phyloP scores from a whole-genome alignment of 768 basidiomycete species.

The Mycena vulgaris region DNA sequence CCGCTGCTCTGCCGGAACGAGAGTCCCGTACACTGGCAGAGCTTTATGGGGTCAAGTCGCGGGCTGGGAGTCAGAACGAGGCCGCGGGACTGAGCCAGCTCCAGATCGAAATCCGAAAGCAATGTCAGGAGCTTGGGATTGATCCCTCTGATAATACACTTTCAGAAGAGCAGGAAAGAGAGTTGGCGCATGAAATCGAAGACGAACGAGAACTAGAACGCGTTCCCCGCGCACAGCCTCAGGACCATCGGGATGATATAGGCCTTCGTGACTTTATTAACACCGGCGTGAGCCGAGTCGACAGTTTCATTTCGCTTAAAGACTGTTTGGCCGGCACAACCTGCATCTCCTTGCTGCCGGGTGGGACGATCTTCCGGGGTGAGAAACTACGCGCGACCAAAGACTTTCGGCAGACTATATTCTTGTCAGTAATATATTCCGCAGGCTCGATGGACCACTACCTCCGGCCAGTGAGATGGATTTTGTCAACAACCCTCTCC shows the following conservation, averaged over 20 bases:
- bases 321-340: conserved; percentile 24
- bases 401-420: conserved; percentile 20
- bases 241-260: not conserved
- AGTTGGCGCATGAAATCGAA: conserved; percentile 30
- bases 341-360: conserved; percentile 7
- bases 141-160: not conserved
- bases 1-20: conserved; percentile 1
- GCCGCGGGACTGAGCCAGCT: not conserved
- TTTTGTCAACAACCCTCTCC: conserved; percentile 18
- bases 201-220: conserved; percentile 29
- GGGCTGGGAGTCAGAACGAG: not conserved
- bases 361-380: conserved; percentile 13
- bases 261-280: not conserved
- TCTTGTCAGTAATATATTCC: not conserved
- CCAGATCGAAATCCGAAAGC: not conserved
- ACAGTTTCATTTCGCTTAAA: conserved; percentile 9
- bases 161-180: conserved; percentile 31
- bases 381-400: not conserved
- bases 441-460: conserved; percentile 19
- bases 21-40: conserved; percentile 25
- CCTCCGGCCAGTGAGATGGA: conserved; percentile 30
- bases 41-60: conserved; percentile 18
- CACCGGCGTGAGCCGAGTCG: not conserved
- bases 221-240: not conserved
- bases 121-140: conserved; percentile 10